Conservation (phyloP, 441 rosid genomes). For the Geranium incanum region DNA sequence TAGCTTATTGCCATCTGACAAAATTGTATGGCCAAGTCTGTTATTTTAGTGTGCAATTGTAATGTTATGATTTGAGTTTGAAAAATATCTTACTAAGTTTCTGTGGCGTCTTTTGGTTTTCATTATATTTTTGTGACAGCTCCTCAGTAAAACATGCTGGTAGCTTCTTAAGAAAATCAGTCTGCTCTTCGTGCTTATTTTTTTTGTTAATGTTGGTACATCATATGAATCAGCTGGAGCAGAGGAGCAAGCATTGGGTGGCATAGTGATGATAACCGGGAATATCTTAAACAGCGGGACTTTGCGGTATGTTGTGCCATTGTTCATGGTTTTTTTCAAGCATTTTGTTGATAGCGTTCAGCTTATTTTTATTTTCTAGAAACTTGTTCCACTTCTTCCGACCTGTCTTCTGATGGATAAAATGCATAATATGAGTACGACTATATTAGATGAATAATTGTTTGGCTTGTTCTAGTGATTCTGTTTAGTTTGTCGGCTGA, state of each 20-base stretch:
- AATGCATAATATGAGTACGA: background rate
- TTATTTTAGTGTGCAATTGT: background rate
- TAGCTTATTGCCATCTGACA: background rate
- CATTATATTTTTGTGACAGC: background rate
- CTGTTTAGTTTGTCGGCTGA: background rate
- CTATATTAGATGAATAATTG: too few species aligned
- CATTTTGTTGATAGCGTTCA: background rate
- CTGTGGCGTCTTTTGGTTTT: background rate
- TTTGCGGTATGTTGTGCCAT: slow-evolving; percentile 42
- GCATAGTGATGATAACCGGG: slow-evolving; percentile 89
- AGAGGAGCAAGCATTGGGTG: slow-evolving; percentile 86
- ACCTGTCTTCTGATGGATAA: background rate
- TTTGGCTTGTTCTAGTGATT: slow-evolving; percentile 10
- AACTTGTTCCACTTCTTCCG: background rate
- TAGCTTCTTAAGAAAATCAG: background rate
- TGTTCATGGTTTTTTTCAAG: background rate
- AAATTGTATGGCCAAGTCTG: background rate
- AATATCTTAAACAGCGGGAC: slow-evolving; percentile 70
- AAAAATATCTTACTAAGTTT: background rate
- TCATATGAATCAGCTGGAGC: slow-evolving; percentile 50
- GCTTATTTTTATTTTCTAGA: background rate
- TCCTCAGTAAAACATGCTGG: background rate
- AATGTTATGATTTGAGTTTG: background rate
- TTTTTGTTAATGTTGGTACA: background rate
- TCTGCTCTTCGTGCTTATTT: background rate